phyloP scores from a whole-genome alignment of 192 early-diverging fungal genomes.

The Podila epicladia region DNA sequence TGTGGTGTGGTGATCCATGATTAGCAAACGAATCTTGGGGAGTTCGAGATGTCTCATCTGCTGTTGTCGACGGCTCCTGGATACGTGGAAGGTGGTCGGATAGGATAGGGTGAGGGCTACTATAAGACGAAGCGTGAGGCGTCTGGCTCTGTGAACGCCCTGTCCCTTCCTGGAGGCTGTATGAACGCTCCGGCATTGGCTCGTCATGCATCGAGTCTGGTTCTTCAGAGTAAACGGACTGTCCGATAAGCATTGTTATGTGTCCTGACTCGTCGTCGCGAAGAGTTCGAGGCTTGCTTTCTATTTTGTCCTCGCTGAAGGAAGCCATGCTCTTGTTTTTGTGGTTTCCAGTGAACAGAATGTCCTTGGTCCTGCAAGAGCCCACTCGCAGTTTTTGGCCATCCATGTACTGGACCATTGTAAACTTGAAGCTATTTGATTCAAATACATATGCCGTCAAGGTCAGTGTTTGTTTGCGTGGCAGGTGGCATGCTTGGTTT shows the following conservation, averaged over 20 bases:
- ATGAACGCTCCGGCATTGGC: constrained; percentile 6
- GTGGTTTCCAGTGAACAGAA: constrained; percentile 48
- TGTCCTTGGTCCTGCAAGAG: constrained; percentile 48
- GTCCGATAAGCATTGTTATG: constrained; percentile 26
- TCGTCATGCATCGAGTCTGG: constrained; percentile 49
- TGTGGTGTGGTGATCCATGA: constrained; percentile 8
- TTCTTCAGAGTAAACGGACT: constrained; percentile 36
- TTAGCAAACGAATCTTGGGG: constrained; percentile 17
- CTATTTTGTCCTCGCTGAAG: constrained; percentile 46
- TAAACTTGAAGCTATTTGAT: constrained; percentile 40
- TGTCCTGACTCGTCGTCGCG: constrained; percentile 20
- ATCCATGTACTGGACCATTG: constrained; percentile 36
- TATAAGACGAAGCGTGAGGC: constrained; percentile 15
- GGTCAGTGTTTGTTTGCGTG: neutral
- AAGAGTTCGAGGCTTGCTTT: constrained; percentile 16
- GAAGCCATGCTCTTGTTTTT: constrained; percentile 53
- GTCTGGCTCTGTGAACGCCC: constrained; percentile 17
- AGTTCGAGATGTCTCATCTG: neutral
- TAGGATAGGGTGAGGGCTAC: constrained; percentile 13
- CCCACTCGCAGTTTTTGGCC: constrained; percentile 38
- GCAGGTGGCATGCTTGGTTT: neutral
- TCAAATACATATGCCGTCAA: neutral
- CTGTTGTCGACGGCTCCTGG: constrained; percentile 20
- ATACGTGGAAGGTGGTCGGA: constrained; percentile 32
- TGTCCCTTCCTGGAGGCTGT: neutral